Percentiles rank a stretch among this genome's conserved stretches.
These are phyloP conservation scores for Saccharomycopsis babjevae DNA, from an alignment of 805 yeast species.

Conservation along the genomic window DNA sequence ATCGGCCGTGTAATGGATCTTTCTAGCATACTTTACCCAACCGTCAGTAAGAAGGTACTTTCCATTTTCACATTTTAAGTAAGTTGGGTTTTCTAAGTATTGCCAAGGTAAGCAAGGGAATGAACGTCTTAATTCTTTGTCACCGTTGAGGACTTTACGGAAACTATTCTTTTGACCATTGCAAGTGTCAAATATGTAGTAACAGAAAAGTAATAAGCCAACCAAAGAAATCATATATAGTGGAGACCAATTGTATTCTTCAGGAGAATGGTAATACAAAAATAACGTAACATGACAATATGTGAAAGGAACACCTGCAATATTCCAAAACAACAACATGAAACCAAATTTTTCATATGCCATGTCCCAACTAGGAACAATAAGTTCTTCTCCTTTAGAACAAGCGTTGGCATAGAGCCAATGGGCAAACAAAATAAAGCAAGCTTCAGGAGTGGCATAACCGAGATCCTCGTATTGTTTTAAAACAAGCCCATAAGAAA, in stretches of 20 bases:
- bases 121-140: constrained; percentile 62
- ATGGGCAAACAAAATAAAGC: constrained; percentile 68
- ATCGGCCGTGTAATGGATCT: constrained; percentile 92
- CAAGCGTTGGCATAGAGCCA: constrained; percentile 96
- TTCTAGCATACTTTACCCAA: constrained; percentile 90
- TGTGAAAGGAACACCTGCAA: constrained; percentile 97
- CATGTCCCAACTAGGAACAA: constrained; percentile 99
- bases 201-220: constrained; percentile 51
- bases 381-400: constrained; percentile 94
- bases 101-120: constrained; percentile 92
- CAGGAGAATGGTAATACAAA: constrained; percentile 74
- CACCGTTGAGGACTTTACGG: constrained; percentile 78
- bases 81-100: constrained; percentile 71
- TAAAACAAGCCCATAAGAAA: constrained; percentile 62
- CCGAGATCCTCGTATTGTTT: constrained; percentile 82
- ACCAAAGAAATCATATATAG: constrained; percentile 48
- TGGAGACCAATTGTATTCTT: constrained; percentile 67
- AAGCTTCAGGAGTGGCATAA: constrained; percentile 43
- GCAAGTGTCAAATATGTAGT: constrained; percentile 89
- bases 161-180: constrained; percentile 93
- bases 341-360: constrained; percentile 99
- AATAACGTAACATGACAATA: constrained; percentile 89
- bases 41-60: constrained; percentile 82
- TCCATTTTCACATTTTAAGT: constrained; percentile 78
- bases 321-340: constrained; percentile 97